Base-by-base conservation (phyloP, 75 land plant genomes). In the Selaginella moellendorffii region DNA sequence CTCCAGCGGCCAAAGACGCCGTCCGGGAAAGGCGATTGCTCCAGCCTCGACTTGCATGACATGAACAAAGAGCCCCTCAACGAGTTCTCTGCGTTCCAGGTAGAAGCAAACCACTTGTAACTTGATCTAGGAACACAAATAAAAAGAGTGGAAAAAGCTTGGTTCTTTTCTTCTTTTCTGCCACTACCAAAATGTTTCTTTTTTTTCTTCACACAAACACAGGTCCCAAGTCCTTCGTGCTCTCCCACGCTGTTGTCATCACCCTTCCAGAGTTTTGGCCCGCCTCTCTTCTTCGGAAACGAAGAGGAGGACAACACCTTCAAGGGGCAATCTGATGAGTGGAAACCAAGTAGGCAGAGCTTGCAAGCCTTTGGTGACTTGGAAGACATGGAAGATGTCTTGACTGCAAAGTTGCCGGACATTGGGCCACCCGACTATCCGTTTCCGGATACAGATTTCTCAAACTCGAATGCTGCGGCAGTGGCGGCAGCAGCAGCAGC, bases 1-100 rank as follows among this genome's bases (percentile, higher is more conserved):
- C 56, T 83, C 58, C 84, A 82, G 51, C 52, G 78, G 2, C 82
- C n/a, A n/a, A n/a, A n/a, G n/a, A n/a, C n/a, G n/a, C n/a, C n/a
- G n/a, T n/a, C n/a, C n/a, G n/a, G n/a, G n/a, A 36, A 36, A 36
- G 46, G 10, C 5, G 46, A 36, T 14, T 5, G 10, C 46, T 5
- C 46, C 14, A 5, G 46, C 46, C 46, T 36, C 14, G 46, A 36
- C 10, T 14, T 36, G 14, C 46, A 36, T 14, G 46, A 36, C 14
- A 36, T 14, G 10, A 36, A 36, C 46, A 36, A 36, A 36, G 46
- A 36, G 46, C 46, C 46, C 46, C 46, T 36, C 46, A 36, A 36
- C 14, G 46, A 36, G 14, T 36, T 36, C 46, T 36, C 46, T 36
- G 46, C 46, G 5, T 36, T 36, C 46, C 46, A 36, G 46, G 46